These are phyloP conservation scores for Larix kaempferi DNA, from an alignment of 75 land plant genomes.

Conservation along the genomic window DNA sequence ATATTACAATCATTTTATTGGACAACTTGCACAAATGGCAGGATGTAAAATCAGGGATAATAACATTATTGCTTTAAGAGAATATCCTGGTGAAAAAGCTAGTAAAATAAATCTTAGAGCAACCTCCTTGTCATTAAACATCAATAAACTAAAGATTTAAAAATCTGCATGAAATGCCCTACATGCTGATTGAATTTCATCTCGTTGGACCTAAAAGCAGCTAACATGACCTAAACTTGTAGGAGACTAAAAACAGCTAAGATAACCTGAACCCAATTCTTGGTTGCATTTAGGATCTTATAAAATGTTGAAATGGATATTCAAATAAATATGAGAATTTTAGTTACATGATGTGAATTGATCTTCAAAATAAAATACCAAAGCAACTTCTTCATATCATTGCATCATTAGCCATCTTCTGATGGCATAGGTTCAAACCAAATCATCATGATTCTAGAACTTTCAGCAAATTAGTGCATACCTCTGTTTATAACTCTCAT, in stretches of 20 bases:
- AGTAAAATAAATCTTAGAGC: neutral
- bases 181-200: neutral
- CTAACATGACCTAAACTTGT: too few relatives aligned
- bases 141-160: neutral
- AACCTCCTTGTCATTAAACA: neutral
- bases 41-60: neutral
- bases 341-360: neutral
- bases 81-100: too few relatives aligned
- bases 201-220: too few relatives aligned
- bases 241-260: too few relatives aligned
- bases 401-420: neutral
- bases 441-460: neutral
- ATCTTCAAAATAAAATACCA: neutral
- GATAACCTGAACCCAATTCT: neutral
- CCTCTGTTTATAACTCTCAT: slow-evolving; percentile 89
- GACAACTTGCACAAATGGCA: neutral
- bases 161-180: neutral
- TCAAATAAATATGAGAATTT: neutral
- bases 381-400: neutral
- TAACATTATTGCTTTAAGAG: neutral
- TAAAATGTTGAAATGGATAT: too few relatives aligned
- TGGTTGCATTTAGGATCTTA: neutral
- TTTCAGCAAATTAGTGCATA: slow-evolving; percentile 14
- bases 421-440: neutral
- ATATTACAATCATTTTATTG: neutral